Base-by-base conservation (phyloP, 2,329 filamentous ascomycete species). In the Clonostachys sp. region DNA sequence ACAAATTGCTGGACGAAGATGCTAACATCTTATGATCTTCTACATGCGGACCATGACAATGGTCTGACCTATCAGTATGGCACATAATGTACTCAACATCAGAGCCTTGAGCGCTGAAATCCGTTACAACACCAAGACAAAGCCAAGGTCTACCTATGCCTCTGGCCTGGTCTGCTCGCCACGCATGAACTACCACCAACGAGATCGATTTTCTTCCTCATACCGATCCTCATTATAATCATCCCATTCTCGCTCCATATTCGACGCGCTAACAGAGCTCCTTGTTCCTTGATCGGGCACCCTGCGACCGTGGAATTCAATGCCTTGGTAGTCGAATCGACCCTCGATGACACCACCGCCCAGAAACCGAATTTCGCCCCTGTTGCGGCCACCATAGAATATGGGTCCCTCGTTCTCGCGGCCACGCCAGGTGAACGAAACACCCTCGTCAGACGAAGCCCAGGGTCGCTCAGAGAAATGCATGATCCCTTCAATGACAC, bases 401-500 rank as follows among this genome's bases (percentile, higher is more conserved):
- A 62, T 56, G 14, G 50, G 57, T 4, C 63, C 62, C 3, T 63
- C 50, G 4, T 40, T 14, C 45, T 69, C 63, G 5, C 56, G 50
- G 1, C 67, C 68, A 12, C 68, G 66, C 69, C 68, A 72, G 5
- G 34, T 52, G 49, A 71, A 64, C 2, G 43, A 24, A 0, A 67
- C n/a, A 0, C 6, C 10, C 0, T 62, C 51, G 8, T 53, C 34
- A 0, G 67, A 65, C 3, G 67, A 62, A 35, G 54, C 34, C 47
- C 51, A 59, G 1, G 68, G 70, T 4, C 65, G 63, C 14, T 65
- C 45, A 7, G 62, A 48, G 34, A 77, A 61, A 34, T 62, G 61
- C n/a, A 78, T 55, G 4, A 78, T 55, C 2, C 74, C 72, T 38
- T 60, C 49, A 36, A 73, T 61, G 8, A 67, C 47, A 1, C 68